Conservation (phyloP, 148 eudicot genomes). For the Spergularia marina region DNA sequence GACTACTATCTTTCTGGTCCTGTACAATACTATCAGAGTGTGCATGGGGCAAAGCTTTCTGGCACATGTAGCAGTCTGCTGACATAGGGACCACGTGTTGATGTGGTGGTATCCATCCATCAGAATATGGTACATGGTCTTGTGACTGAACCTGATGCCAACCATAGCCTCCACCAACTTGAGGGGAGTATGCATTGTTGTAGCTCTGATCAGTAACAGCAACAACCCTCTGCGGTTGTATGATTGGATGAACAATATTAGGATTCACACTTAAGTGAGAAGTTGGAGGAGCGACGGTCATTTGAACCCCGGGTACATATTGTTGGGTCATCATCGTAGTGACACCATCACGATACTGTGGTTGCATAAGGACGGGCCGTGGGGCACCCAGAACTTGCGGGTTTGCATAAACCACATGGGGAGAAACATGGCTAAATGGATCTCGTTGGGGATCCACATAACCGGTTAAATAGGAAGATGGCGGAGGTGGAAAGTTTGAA, state of each 20-base stretch:
- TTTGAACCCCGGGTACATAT: conserved; percentile 51
- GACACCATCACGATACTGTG: conserved; percentile 45
- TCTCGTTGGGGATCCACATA: conserved; percentile 65
- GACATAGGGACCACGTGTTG: conserved; percentile 42
- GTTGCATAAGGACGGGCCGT: conserved; percentile 54
- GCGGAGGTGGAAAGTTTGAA: conserved; percentile 40
- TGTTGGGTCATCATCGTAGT: conserved; percentile 44
- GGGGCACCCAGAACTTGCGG: conserved; percentile 47
- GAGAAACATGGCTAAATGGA: conserved; percentile 40
- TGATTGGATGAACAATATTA: conserved; percentile 35
- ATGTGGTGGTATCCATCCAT: conserved; percentile 52
- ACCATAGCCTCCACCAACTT: conserved; percentile 52
- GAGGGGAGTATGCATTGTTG: conserved; percentile 50
- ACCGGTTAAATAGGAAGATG: conserved; percentile 51
- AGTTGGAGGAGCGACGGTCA: conserved; percentile 56
- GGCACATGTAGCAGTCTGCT: conserved; percentile 72
- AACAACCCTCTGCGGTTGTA: conserved; percentile 52
- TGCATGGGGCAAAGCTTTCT: conserved; percentile 88
- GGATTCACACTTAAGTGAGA: conserved; percentile 55
- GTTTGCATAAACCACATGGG: conserved; percentile 58
- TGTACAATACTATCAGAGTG: conserved; percentile 79
- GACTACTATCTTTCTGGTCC: conserved; percentile 47
- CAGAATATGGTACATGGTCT: conserved; percentile 51
- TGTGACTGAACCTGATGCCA: conserved; percentile 61
- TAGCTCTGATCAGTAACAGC: conserved; percentile 60